phyloP scores from a whole-genome alignment of 768 basidiomycete species.

The Leccinum ochraceum region DNA sequence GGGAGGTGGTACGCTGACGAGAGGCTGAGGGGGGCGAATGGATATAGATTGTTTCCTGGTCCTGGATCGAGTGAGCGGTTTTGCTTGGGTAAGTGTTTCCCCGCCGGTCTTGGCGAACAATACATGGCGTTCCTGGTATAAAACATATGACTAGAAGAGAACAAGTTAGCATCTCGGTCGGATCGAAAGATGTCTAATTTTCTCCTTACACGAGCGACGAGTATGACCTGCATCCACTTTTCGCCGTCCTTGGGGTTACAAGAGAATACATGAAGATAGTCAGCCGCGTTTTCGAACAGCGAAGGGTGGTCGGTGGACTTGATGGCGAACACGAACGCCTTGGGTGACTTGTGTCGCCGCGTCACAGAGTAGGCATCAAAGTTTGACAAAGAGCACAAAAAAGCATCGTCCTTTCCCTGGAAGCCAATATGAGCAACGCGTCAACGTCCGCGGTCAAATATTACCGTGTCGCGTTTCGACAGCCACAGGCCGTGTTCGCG shows the following conservation, averaged over 20 bases:
- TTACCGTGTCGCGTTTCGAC: slow-evolving; percentile 86
- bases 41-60: slow-evolving; percentile 39
- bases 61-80: slow-evolving; percentile 38
- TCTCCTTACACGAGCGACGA: slow-evolving; percentile 75
- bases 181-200: not conserved
- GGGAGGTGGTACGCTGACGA: slow-evolving; percentile 49
- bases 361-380: slow-evolving; percentile 88
- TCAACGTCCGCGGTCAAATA: slow-evolving; percentile 22
- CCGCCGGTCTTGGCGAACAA: slow-evolving; percentile 36
- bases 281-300: slow-evolving; percentile 83
- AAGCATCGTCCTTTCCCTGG: slow-evolving; percentile 82
- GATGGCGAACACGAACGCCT: slow-evolving; percentile 80
- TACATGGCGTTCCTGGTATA: slow-evolving; percentile 77
- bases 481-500: slow-evolving; percentile 85
- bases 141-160: slow-evolving; percentile 68
- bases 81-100: slow-evolving; percentile 29
- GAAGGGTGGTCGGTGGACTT: slow-evolving; percentile 87
- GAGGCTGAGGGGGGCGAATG: slow-evolving; percentile 45
- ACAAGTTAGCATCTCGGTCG: slow-evolving; percentile 9
- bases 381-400: slow-evolving; percentile 82
- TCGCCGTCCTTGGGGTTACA: slow-evolving; percentile 73
- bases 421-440: slow-evolving; percentile 5
- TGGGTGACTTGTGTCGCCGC: slow-evolving; percentile 77
- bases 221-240: slow-evolving; percentile 77
- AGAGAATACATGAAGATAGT: slow-evolving; percentile 87